Evolutionary conservation across 2,329 filamentous ascomycete genomes (phyloP), one percentile per base, ranked within the genome.

Genomic region (Trichoderma guizhouense): DNA sequence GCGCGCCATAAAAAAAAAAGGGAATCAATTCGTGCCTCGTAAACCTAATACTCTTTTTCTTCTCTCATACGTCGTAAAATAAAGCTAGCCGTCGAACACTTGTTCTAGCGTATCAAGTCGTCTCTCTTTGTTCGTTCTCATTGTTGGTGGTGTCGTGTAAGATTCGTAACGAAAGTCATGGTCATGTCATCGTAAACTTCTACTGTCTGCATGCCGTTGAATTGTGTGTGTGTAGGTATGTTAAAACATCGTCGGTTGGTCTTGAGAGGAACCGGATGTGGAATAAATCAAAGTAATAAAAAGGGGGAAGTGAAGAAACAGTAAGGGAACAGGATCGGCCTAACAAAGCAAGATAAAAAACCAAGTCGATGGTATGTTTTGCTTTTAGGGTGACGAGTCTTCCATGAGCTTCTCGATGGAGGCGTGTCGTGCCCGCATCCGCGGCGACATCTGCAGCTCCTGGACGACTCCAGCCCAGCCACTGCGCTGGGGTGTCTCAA

Each of bases 401-500:
- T 83, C 82, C 85, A 89, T 89, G 73, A 87, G 82, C 74, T 83
- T 83, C 79, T 91, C 89, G 76, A 91, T 87, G 8, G 87, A 89
- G n/a, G 88, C 87, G 76, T 89, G 88, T 18, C 89, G 84, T 76
- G 89, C 86, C 64, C 89, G 87, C 82, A 91, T 85, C 71, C 86
- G 79, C 3, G 89, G 89, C 28, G 87, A 90, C 70, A 81, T 86
- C 78, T 91, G 89, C 64, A 91, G 81, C 76, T 91, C 89, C 69
- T 87, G 83, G 26, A 91, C 87, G 7, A 91, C 89, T 30, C 88
- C 88, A 24, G 87, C 86, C 89, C 89, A 91, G 30, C 88, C 88
- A 73, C 82, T 81, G 69, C 85, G 85, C 66, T 88, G 87, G 24
- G 81, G 81, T 51, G 81, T 81, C 58, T 82, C 82, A 39, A 84